phyloP scores from a whole-genome alignment of 2,329 filamentous ascomycete genomes.

The Colletotrichum abscissum region DNA sequence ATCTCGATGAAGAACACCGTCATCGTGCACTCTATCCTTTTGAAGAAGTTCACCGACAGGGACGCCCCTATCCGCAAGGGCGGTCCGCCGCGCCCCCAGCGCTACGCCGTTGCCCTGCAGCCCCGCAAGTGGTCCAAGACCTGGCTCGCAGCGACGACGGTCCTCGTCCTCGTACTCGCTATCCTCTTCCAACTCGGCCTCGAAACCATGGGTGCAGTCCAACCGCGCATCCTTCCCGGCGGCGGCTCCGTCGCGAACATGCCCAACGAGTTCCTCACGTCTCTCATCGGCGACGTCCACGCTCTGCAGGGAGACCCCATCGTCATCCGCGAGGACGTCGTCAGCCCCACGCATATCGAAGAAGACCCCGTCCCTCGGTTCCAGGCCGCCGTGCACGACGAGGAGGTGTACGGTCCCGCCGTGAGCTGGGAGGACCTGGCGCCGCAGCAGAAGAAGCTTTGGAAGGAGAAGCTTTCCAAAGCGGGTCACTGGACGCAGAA shows the following conservation, averaged over 20 bases:
- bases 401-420: slow-evolving; percentile 61
- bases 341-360: slow-evolving; percentile 34
- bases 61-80: slow-evolving; percentile 46
- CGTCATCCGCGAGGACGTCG: slow-evolving; percentile 50
- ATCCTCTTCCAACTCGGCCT: slow-evolving; percentile 72
- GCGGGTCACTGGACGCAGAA: slow-evolving; percentile 84
- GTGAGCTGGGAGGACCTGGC: slow-evolving; percentile 79
- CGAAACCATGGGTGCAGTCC: slow-evolving; percentile 69
- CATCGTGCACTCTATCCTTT: slow-evolving; percentile 81
- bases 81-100: slow-evolving; percentile 61
- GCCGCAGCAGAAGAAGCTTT: slow-evolving; percentile 70
- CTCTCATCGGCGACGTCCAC: slow-evolving; percentile 49
- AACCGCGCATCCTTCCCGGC: slow-evolving; percentile 49
- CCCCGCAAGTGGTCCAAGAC: slow-evolving; percentile 61
- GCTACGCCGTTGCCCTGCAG: slow-evolving; percentile 76
- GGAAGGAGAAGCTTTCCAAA: slow-evolving; percentile 75
- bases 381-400: slow-evolving; percentile 58
- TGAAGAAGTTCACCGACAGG: slow-evolving; percentile 60
- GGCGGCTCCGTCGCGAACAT: slow-evolving; percentile 17
- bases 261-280: slow-evolving; percentile 48
- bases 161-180: slow-evolving; percentile 70
- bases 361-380: slow-evolving; percentile 42
- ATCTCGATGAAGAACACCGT: slow-evolving; percentile 84
- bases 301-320: slow-evolving; percentile 48
- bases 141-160: slow-evolving; percentile 63